Evolutionary conservation across 2,329 filamentous ascomycete species (phyloP).

Genomic region (Trichoderma breve): DNA sequence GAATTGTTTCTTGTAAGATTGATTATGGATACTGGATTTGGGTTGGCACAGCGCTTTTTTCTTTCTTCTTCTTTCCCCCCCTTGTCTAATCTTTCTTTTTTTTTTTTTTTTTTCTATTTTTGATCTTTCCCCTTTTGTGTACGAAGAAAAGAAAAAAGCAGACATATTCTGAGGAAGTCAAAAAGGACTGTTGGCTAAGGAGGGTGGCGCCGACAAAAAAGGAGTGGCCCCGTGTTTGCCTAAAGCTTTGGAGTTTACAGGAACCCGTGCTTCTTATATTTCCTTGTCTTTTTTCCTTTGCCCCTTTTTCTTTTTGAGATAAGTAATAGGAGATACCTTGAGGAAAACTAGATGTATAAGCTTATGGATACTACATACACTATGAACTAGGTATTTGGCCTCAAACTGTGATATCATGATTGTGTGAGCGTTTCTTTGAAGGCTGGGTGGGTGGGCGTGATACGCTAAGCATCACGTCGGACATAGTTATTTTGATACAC

Average conservation of each 20-base stretch:
- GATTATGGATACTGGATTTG: constrained; percentile 1
- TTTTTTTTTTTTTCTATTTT: background rate
- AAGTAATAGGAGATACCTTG: background rate
- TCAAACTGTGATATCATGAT: background rate
- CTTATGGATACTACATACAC: constrained; percentile 18
- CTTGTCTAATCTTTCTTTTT: constrained; percentile 4
- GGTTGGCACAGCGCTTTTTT: constrained; percentile 19
- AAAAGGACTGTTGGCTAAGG: constrained; percentile 2
- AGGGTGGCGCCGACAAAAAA: background rate
- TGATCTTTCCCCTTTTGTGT: background rate
- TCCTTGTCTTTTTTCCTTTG: background rate
- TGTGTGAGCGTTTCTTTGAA: background rate
- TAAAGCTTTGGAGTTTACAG: constrained; percentile 17
- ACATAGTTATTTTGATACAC: background rate
- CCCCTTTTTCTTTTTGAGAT: background rate
- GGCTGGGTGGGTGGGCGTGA: background rate
- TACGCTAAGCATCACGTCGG: background rate
- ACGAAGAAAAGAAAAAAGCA: background rate
- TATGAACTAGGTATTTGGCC: background rate
- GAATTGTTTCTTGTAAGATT: constrained; percentile 13
- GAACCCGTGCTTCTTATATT: background rate
- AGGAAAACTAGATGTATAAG: constrained; percentile 20
- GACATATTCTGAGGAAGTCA: background rate
- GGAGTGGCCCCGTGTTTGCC: constrained; percentile 7
- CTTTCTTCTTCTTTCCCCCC: background rate